Percentiles rank a stretch among this genome's conserved stretches.
Evolutionary conservation across 139 green algal species (phyloP).

Genomic region (Coccomyxa sp.): DNA sequence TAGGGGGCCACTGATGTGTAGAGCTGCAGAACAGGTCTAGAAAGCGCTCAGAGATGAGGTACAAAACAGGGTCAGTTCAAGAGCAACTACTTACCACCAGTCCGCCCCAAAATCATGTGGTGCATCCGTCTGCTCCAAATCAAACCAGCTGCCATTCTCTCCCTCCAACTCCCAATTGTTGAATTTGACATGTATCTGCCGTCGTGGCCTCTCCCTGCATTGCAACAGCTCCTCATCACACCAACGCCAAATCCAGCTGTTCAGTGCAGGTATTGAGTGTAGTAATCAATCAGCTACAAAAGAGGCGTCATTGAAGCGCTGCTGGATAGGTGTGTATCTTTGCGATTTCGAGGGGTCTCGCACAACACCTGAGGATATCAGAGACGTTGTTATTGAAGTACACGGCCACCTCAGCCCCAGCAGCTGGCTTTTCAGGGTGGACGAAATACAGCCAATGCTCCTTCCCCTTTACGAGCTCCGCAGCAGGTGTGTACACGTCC

Average conservation of each 20-base stretch:
- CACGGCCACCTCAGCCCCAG: conserved; percentile 45
- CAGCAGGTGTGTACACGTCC: background rate
- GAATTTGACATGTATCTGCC: conserved; percentile 56
- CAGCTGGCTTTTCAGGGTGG: conserved; percentile 60
- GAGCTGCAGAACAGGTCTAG: background rate
- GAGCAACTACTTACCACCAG: conserved; percentile 2
- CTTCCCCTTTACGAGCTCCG: background rate
- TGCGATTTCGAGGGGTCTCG: no score
- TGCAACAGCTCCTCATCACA: background rate
- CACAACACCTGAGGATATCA: conserved; percentile 44
- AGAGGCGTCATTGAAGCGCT: no score
- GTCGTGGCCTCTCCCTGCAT: conserved; percentile 34
- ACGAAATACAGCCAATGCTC: conserved; percentile 66
- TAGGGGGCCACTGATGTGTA: background rate
- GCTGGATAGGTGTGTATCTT: no score
- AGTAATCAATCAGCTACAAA: no score
- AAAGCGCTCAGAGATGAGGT: background rate
- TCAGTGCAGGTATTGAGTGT: no score
- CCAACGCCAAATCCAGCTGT: background rate
- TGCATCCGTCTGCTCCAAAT: background rate
- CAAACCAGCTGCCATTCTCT: background rate
- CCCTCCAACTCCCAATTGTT: conserved; percentile 68
- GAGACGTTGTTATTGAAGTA: conserved; percentile 68
- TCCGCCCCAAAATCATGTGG: background rate
- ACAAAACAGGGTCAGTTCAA: background rate